These are phyloP conservation scores for Trametes versicolor DNA, from an alignment of 1,284 basidiomycete genomes.

Conservation along the genomic window DNA sequence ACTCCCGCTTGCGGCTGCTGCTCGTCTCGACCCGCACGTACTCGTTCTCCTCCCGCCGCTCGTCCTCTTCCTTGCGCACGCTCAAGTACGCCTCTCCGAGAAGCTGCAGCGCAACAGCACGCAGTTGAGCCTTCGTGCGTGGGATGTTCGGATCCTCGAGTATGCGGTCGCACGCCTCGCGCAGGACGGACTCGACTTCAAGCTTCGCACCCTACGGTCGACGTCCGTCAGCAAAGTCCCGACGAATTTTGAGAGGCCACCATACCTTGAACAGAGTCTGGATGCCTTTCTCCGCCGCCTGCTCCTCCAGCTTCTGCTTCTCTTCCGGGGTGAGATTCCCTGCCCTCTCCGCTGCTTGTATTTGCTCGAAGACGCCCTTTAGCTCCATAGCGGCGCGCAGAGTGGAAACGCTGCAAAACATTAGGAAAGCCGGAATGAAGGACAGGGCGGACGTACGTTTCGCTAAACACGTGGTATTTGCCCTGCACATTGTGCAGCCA, in stretches of 20 bases:
- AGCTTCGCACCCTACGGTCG: constrained; percentile 85
- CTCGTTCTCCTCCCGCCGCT: constrained; percentile 69
- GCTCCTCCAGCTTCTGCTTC: constrained; percentile 91
- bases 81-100: constrained; percentile 80
- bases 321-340: constrained; percentile 89
- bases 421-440: constrained; percentile 3
- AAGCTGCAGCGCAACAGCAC: constrained; percentile 86
- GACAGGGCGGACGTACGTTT: constrained; percentile 71
- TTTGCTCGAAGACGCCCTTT: constrained; percentile 95
- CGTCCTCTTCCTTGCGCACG: constrained; percentile 76
- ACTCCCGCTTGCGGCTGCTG: constrained; percentile 54
- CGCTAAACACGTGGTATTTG: constrained; percentile 93
- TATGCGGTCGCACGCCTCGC: constrained; percentile 93
- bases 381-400: constrained; percentile 91
- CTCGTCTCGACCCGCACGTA: constrained; percentile 88
- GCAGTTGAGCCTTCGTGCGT: constrained; percentile 72
- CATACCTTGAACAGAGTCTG: constrained; percentile 91
- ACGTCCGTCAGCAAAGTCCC: constrained; percentile 3
- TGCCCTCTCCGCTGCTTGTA: constrained; percentile 91
- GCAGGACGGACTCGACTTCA: constrained; percentile 93
- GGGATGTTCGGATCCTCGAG: constrained; percentile 67
- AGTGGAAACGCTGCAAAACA: constrained; percentile 77
- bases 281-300: constrained; percentile 96
- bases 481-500: constrained; percentile 96
- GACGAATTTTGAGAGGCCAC: neutral